A percentile compares a stretch with the other conserved stretches of the same genome.
Conservation (phyloP, 768 basidiomycete species). For the Cyclocybe aegerita region DNA sequence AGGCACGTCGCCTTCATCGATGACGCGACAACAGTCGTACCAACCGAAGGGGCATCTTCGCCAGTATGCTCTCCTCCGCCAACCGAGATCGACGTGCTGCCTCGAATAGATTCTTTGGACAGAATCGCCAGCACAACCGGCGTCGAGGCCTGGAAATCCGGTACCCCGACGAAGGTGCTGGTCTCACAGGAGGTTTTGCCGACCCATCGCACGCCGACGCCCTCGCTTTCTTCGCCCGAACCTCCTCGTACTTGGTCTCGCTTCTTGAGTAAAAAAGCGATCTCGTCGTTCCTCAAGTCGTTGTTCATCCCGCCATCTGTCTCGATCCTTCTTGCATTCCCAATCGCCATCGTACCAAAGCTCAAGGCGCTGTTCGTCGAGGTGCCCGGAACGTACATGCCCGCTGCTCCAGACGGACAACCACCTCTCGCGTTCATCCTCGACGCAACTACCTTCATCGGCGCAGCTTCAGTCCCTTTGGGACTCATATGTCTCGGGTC, state of each 20-base stretch:
- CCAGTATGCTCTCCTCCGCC: conserved; percentile 9
- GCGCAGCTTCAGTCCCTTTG: conserved; percentile 61
- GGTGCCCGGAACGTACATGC: conserved; percentile 42
- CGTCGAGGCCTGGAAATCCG: neutral
- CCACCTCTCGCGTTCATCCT: conserved; percentile 65
- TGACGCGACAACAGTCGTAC: conserved; percentile 17
- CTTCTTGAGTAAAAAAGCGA: neutral
- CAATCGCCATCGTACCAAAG: conserved; percentile 52
- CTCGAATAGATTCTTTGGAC: neutral
- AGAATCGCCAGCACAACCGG: neutral
- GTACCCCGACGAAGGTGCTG: neutral
- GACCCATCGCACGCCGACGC: neutral
- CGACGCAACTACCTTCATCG: conserved; percentile 58
- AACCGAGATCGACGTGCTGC: conserved; percentile 13
- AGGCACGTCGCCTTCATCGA: conserved; percentile 25
- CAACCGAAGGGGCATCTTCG: conserved; percentile 10
- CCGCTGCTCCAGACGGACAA: conserved; percentile 60
- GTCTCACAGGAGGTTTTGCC: neutral
- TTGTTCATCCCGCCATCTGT: conserved; percentile 50
- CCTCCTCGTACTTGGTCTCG: neutral
- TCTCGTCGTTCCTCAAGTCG: conserved; percentile 29
- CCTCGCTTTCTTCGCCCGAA: neutral
- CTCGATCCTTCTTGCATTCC: conserved; percentile 52
- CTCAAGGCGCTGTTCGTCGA: conserved; percentile 63
- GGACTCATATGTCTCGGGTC: conserved; percentile 64